These are phyloP conservation scores for Wallacemonas sp. DNA, from an alignment of 208 protist species.

Conservation along the genomic window DNA sequence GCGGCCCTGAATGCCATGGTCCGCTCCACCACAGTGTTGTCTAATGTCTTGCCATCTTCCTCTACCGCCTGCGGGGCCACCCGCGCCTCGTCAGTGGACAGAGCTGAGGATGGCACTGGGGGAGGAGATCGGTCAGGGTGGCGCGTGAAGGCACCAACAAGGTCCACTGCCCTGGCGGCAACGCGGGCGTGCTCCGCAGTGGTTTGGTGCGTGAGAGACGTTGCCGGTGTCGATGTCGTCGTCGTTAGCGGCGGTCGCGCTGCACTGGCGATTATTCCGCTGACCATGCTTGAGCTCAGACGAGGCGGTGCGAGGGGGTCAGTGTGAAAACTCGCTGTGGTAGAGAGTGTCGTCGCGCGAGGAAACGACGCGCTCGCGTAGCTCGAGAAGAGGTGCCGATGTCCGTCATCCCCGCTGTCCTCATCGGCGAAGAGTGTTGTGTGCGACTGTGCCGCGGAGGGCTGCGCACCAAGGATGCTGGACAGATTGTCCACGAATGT, in stretches of 20 bases:
- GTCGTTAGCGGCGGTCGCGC: background rate
- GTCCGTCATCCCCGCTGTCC: background rate
- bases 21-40: too few relatives aligned
- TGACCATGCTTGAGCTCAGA: too few relatives aligned
- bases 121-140: background rate
- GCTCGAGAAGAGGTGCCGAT: too few relatives aligned
- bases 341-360: background rate
- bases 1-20: background rate
- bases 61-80: too few relatives aligned
- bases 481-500: background rate
- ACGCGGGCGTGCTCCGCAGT: background rate
- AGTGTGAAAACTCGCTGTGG: conserved; percentile 4
- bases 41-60: too few relatives aligned
- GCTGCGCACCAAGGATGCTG: conserved; percentile 3
- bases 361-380: background rate
- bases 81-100: too few relatives aligned
- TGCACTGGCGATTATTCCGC: too few relatives aligned
- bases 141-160: background rate
- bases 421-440: background rate
- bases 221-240: background rate
- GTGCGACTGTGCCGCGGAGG: conserved; percentile 1
- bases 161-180: background rate
- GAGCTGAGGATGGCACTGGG: background rate
- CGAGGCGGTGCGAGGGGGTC: background rate
- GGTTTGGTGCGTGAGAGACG: background rate